Evolutionary conservation across 2,329 filamentous ascomycete genomes (phyloP).

Genomic region (Tetracladium maxilliforme): DNA sequence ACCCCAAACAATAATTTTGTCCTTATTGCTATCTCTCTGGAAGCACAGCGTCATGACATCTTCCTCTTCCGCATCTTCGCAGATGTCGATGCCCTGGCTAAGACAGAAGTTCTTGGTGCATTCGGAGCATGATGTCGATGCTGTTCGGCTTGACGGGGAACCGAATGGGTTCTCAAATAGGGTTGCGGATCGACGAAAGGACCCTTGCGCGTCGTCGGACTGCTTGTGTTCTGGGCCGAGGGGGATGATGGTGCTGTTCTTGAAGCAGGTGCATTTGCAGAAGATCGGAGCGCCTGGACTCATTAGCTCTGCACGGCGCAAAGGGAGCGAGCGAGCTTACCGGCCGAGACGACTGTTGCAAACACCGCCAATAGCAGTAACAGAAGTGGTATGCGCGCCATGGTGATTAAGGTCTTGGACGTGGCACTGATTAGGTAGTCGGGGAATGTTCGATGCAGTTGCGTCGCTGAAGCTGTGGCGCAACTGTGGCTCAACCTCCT

Average conservation of each 20-base stretch:
- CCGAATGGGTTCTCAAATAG: constrained; percentile 2
- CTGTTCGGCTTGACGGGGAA: constrained; percentile 12
- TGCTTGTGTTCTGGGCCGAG: constrained; percentile 29
- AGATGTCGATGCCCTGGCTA: constrained; percentile 42
- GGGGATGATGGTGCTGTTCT: constrained; percentile 52
- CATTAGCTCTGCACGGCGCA: too few relatives aligned
- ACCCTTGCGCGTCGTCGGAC: constrained; percentile 5
- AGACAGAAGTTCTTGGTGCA: constrained; percentile 54
- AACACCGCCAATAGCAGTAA: constrained; percentile 10
- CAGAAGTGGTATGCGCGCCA: too few relatives aligned
- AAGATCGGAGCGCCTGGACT: constrained; percentile 45
- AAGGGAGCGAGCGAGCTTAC: constrained; percentile 8
- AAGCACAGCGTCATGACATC: constrained; percentile 50
- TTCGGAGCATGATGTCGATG: constrained; percentile 35
- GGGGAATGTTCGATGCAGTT: too few relatives aligned
- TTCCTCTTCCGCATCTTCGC: constrained; percentile 44
- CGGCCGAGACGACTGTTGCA: constrained; percentile 9
- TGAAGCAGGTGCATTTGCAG: constrained; percentile 58
- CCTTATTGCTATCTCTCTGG: constrained; percentile 52
- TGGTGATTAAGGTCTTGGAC: too few relatives aligned
- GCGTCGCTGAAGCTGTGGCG: too few relatives aligned
- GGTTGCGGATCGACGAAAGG: constrained; percentile 1
- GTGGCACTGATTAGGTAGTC: too few relatives aligned
- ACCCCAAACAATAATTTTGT: constrained; percentile 49
- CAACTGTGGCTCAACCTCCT: too few relatives aligned